Evolutionary conservation across 139 green algal genomes (phyloP), one percentile per base, ranked within the genome.

Genomic region (Ettlia oleoabundans): DNA sequence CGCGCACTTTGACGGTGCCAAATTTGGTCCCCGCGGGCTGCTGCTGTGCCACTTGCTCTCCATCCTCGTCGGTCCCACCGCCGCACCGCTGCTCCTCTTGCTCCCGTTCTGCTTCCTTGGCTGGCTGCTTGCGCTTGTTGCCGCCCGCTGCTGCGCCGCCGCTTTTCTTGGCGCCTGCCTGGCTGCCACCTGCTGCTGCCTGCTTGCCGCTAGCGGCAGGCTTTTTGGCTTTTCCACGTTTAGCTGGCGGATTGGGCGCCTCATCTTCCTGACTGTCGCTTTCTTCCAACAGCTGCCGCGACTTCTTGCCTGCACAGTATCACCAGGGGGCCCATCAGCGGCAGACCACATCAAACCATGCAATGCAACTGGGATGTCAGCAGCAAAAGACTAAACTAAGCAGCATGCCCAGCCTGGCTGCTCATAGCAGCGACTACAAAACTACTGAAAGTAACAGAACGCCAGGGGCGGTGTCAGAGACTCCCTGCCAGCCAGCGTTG

Each of bases 51-150:
- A 82, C 70, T 18, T 8, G 42, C 42, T 52, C 79, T 4, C 19
- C 77, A 3, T 42, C 62, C 22, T 28, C 47, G n/a, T 13, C 33
- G 32, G 1, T 35, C 33, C 40, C 43, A 7, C 30, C 62, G n/a
- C n/a, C n/a, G n/a, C n/a, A n/a, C n/a, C n/a, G 41, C 51, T 65
- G 70, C 47, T 64, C 81, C 28, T 70, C 51, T 5, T 13, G 63
- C 61, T 77, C 78, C 6, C 51, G 32, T 10, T 28, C 80, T 7
- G 64, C 80, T 4, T 8, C 70, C 33, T 80, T 70, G 35, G 47
- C 66, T 26, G 65, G 51, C 65, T 70, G 33, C 79, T 84, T 84
- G 70, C 80, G 80, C 68, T 84, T 84, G 64, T n/a, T n/a, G n/a
- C n/a, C n/a, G n/a, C n/a, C n/a, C n/a, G n/a, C n/a, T n/a, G n/a